phyloP scores from a whole-genome alignment of 768 basidiomycete genomes.

The Lentinula guzmanii region DNA sequence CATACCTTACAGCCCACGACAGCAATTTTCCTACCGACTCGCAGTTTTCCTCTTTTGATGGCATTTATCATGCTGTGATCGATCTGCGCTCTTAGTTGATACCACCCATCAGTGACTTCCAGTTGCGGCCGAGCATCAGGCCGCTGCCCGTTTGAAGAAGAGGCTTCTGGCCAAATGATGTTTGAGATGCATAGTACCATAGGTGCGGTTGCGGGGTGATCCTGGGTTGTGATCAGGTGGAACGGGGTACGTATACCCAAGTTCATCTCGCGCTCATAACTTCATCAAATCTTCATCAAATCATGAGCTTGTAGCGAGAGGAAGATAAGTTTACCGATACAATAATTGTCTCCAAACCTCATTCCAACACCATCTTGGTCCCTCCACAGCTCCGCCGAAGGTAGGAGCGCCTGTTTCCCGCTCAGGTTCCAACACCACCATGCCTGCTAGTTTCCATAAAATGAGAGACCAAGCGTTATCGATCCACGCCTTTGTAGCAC shows the following conservation, averaged over 20 bases:
- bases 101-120: constrained; percentile 99
- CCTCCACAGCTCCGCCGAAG: neutral
- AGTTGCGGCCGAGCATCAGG: constrained; percentile 49
- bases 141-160: constrained; percentile 28
- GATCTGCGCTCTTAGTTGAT: constrained; percentile 69
- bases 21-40: constrained; percentile 78
- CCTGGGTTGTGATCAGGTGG: constrained; percentile 76
- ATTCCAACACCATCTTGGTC: constrained; percentile 71
- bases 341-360: constrained; percentile 79
- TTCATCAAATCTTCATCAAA: constrained; percentile 21
- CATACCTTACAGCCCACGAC: constrained; percentile 70
- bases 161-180: constrained; percentile 48
- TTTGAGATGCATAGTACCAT: constrained; percentile 83
- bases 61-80: constrained; percentile 74
- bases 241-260: constrained; percentile 74
- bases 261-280: constrained; percentile 87
- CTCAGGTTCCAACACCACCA: constrained; percentile 70
- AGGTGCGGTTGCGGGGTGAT: constrained; percentile 71
- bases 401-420: constrained; percentile 23
- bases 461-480: constrained; percentile 88
- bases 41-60: constrained; percentile 55
- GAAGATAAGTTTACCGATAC: constrained; percentile 57
- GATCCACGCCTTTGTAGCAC: constrained; percentile 78
- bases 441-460: constrained; percentile 92
- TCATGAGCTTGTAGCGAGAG: neutral